Percentiles rank a stretch among this genome's conserved stretches.
These are phyloP conservation scores for Butyriboletus appendiculatus DNA, from an alignment of 1,284 basidiomycete genomes.

Conservation along the genomic window DNA sequence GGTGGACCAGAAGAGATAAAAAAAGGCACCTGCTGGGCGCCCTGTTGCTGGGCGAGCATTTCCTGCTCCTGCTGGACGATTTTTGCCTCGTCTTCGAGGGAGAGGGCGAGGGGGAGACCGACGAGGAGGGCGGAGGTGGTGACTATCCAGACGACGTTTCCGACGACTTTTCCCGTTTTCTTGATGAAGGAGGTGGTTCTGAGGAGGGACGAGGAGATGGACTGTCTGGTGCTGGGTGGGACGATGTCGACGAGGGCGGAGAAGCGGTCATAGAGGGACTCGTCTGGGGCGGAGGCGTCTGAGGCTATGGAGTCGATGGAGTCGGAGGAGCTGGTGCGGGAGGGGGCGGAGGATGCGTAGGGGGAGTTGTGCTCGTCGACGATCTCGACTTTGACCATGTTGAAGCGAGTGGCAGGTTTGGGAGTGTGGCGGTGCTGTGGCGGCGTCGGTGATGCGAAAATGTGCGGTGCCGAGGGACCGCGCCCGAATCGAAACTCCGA, in stretches of 20 bases:
- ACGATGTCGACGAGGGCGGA: slow-evolving; percentile 95
- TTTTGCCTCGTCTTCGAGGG: slow-evolving; percentile 94
- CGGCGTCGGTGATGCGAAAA: slow-evolving; percentile 20
- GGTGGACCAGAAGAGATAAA: slow-evolving; percentile 26
- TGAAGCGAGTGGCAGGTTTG: neutral
- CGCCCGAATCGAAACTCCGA: slow-evolving; percentile 30
- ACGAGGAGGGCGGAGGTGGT: slow-evolving; percentile 94
- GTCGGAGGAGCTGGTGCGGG: slow-evolving; percentile 63
- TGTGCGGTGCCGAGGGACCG: slow-evolving; percentile 28
- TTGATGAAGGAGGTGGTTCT: slow-evolving; percentile 65
- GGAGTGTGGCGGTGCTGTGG: slow-evolving; percentile 23
- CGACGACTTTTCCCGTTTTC: slow-evolving; percentile 69
- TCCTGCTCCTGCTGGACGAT: slow-evolving; percentile 95
- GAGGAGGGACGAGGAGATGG: slow-evolving; percentile 62
- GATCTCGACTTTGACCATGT: slow-evolving; percentile 85
- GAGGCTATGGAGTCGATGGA: slow-evolving; percentile 78
- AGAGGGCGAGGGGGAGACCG: slow-evolving; percentile 90
- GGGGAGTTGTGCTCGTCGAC: slow-evolving; percentile 77
- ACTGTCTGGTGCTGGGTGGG: slow-evolving; percentile 84
- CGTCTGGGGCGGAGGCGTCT: slow-evolving; percentile 59
- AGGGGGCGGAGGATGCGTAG: slow-evolving; percentile 67
- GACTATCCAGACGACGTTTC: slow-evolving; percentile 92
- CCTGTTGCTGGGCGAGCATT: slow-evolving; percentile 90
- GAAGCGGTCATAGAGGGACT: slow-evolving; percentile 89
- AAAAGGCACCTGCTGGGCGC: slow-evolving; percentile 79